These are phyloP conservation scores for Nevesoporus exiguus DNA, from an alignment of 768 basidiomycete species.

Conservation along the genomic window DNA sequence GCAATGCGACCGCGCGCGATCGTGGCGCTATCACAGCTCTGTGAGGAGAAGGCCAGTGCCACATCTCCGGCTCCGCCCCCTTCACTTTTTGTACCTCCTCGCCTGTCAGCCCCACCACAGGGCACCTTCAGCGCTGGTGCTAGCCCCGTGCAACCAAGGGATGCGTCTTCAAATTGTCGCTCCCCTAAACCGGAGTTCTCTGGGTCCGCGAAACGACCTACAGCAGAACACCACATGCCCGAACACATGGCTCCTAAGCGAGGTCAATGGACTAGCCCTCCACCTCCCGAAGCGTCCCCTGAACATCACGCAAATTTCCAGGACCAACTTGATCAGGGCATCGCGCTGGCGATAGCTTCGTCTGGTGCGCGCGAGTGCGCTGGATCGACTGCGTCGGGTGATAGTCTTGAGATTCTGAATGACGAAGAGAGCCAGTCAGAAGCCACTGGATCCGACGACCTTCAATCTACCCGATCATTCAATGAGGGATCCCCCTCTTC, in stretches of 20 bases:
- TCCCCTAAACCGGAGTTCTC: conserved; percentile 51
- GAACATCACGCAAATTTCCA: conserved; percentile 67
- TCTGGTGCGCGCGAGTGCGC: conserved; percentile 57
- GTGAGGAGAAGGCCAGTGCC: conserved; percentile 75
- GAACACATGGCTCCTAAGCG: conserved; percentile 82
- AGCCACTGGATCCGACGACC: conserved; percentile 62
- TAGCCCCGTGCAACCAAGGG: conserved; percentile 53
- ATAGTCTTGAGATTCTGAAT: conserved; percentile 56
- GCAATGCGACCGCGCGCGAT: conserved; percentile 75
- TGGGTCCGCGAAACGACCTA: conserved; percentile 37
- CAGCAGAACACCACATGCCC: conserved; percentile 38
- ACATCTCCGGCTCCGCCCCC: conserved; percentile 40
- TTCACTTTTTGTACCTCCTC: conserved; percentile 42
- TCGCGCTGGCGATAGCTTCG: conserved; percentile 67
- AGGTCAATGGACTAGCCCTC: conserved; percentile 82
- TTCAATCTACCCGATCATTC: conserved; percentile 64
- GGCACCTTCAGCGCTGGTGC: conserved; percentile 68
- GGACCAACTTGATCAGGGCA: conserved; percentile 57
- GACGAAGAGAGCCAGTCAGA: conserved; percentile 65
- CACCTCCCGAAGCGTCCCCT: conserved; percentile 70
- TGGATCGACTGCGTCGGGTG: conserved; percentile 51
- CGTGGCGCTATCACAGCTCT: conserved; percentile 81
- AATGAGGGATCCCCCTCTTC: conserved; percentile 43
- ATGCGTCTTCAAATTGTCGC: conserved; percentile 40
- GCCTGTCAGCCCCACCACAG: conserved; percentile 56